Evolutionary conservation across 306 rosid genomes (phyloP), one percentile per base, ranked within the genome.

Genomic region (Cicer bijugum): DNA sequence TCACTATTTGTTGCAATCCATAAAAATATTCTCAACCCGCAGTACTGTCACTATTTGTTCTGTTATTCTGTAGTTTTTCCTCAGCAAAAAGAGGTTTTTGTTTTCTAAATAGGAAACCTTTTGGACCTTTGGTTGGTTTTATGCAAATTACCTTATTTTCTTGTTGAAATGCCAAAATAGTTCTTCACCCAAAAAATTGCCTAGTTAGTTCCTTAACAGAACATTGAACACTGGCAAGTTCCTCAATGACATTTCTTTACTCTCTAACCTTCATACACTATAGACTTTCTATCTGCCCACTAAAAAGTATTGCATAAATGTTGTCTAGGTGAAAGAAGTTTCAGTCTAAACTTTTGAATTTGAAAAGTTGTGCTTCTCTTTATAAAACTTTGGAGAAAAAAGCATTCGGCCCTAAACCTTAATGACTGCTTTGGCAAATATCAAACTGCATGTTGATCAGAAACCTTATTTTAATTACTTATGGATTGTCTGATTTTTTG

Each of bases 401-500:
- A 44, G 14, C 43, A 23, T 33, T 44, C 38, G 37, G 23, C 8
- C 12, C 11, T 35, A 28, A 28, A 52, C 45, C 14, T 55, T 44
- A 52, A 44, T 61, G 47, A 14, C 53, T 45, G 78, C 38, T 53
- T 37, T 61, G 39, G 55, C 14, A 33, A 69, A 69, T 23, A 9
- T 44, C 58, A 33, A 43, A 45, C 63, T 11, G 17, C 23, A 45
- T 47, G 42, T 40, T 59, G 65, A 59, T 59, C 12, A 39, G 33
- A 67, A 80, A 59, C 71, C 46, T 63, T 45, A 48, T 50, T 42
- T 67, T 60, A n/a, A 43, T 60, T 75, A 52, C 77, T 63, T 15
- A 63, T 43, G 8, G 37, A 7, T 45, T 56, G 48, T 65, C 64
- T 16, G 50, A 33, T 16, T 53, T 53, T 53, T 69, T 59, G 69